A percentile compares a stretch with the other conserved stretches of the same genome.
phyloP scores from a whole-genome alignment of 306 rosid species.

The Myrica gale region DNA sequence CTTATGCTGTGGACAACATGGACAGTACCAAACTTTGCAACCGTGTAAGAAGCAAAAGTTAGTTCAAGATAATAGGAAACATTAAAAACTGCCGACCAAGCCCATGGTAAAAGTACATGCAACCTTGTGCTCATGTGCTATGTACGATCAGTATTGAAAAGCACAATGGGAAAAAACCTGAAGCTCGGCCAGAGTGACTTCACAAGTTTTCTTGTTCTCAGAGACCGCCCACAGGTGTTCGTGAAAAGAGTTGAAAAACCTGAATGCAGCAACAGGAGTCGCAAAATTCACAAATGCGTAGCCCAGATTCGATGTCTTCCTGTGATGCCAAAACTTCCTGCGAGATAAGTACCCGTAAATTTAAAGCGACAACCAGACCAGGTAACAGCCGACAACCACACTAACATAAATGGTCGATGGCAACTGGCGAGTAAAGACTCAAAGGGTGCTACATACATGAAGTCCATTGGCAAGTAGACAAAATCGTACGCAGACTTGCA shows the following conservation, averaged over 20 bases:
- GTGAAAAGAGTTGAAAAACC: slow-evolving; percentile 31
- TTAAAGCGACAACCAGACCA: too few species aligned
- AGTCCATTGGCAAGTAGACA: slow-evolving; percentile 63
- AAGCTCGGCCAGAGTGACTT: slow-evolving; percentile 40
- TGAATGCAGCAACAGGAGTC: slow-evolving; percentile 29
- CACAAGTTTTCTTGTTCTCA: slow-evolving; percentile 39
- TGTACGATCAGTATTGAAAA: not conserved
- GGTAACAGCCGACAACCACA: too few species aligned
- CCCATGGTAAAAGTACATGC: not conserved
- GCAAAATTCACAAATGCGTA: slow-evolving; percentile 70
- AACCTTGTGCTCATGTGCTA: not conserved
- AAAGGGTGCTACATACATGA: slow-evolving; percentile 8
- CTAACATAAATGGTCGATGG: too few species aligned
- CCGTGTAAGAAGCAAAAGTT: not conserved
- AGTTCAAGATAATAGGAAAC: too few species aligned
- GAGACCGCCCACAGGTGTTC: slow-evolving; percentile 36
- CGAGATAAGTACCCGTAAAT: not conserved
- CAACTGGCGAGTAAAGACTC: too few species aligned
- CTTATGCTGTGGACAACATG: not conserved
- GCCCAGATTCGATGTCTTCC: slow-evolving; percentile 44
- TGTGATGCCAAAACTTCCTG: slow-evolving; percentile 35
- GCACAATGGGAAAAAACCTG: slow-evolving; percentile 35
- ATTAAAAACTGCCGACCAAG: not conserved
- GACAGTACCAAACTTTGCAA: too few species aligned
- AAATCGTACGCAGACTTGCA: slow-evolving; percentile 39